phyloP scores from a whole-genome alignment of 1,284 basidiomycete species.

The Pseudozyma hubeiensis region DNA sequence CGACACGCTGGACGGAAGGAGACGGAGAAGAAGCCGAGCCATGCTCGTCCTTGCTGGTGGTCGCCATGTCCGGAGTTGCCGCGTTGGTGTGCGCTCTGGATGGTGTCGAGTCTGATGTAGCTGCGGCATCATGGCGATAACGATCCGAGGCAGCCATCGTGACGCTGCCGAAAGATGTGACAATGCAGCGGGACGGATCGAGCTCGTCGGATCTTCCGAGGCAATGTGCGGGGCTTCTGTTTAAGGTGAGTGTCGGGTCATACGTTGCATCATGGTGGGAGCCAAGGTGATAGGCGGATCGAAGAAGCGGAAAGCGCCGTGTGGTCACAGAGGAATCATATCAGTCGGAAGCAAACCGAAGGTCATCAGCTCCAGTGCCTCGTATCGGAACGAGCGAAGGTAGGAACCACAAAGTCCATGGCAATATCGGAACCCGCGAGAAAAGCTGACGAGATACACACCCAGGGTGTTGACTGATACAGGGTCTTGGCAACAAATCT shows the following conservation, averaged over 20 bases:
- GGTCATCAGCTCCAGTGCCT: neutral
- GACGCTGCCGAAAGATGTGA: neutral
- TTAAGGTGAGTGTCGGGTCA: conserved; percentile 1
- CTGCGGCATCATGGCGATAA: neutral
- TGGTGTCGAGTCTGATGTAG: conserved; percentile 7
- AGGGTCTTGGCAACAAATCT: conserved; percentile 3
- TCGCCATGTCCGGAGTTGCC: conserved; percentile 7
- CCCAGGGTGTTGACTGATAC: neutral
- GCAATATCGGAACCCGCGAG: neutral
- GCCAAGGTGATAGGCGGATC: too few relatives aligned
- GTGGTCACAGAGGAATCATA: neutral
- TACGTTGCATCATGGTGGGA: conserved; percentile 1
- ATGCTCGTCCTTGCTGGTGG: conserved; percentile 16
- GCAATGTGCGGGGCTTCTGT: neutral
- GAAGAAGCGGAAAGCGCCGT: too few relatives aligned
- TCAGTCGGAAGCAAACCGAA: neutral
- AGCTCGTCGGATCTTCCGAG: neutral
- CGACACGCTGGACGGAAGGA: conserved; percentile 1
- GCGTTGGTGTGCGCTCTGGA: neutral
- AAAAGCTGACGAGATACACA: conserved; percentile 1
- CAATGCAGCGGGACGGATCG: too few relatives aligned
- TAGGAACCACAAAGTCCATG: neutral
- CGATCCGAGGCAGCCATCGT: conserved; percentile 4
- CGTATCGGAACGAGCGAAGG: neutral
- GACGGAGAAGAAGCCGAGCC: conserved; percentile 6